Evolutionary conservation across 2,329 filamentous ascomycete genomes (phyloP).

Genomic region (Xenoacremonium recifei): DNA sequence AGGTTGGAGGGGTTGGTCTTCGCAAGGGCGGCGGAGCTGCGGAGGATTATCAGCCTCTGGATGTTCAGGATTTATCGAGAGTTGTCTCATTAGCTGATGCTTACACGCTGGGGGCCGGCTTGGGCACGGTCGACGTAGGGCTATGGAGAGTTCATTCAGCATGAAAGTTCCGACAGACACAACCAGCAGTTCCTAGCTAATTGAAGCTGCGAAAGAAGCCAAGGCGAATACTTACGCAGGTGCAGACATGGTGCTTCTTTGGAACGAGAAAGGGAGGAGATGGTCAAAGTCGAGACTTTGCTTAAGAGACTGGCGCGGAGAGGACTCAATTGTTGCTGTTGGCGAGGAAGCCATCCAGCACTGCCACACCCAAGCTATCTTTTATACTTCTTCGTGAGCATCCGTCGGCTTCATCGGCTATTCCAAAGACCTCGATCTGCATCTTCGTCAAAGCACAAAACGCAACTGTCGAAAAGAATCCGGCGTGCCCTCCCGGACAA

Average conservation of each 20-base stretch:
- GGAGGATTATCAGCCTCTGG: slow-evolving; percentile 17
- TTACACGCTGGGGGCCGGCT: neutral
- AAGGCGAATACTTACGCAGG: slow-evolving; percentile 21
- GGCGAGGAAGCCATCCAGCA: neutral
- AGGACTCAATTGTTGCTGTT: neutral
- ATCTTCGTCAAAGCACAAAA: neutral
- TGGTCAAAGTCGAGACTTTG: slow-evolving; percentile 13
- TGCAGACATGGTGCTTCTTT: slow-evolving; percentile 25
- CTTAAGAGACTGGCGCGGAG: neutral
- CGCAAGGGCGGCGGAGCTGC: slow-evolving; percentile 18
- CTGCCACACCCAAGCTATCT: neutral
- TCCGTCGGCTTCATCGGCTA: neutral
- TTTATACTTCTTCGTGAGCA: neutral
- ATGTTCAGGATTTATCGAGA: slow-evolving; percentile 4
- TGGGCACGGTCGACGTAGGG: neutral
- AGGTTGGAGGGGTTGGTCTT: slow-evolving; percentile 22
- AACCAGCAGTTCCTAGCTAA: too few relatives aligned
- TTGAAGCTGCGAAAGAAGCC: neutral
- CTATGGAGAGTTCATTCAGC: neutral
- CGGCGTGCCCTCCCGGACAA: slow-evolving; percentile 2
- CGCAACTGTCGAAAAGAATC: neutral
- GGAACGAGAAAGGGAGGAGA: slow-evolving; percentile 15
- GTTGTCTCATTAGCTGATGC: neutral
- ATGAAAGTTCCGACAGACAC: neutral
- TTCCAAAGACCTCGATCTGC: neutral